Evolutionary conservation across 345 rosid species (phyloP), one percentile per base, ranked within the genome.

Genomic region (Chamaenerion angustifolium): DNA sequence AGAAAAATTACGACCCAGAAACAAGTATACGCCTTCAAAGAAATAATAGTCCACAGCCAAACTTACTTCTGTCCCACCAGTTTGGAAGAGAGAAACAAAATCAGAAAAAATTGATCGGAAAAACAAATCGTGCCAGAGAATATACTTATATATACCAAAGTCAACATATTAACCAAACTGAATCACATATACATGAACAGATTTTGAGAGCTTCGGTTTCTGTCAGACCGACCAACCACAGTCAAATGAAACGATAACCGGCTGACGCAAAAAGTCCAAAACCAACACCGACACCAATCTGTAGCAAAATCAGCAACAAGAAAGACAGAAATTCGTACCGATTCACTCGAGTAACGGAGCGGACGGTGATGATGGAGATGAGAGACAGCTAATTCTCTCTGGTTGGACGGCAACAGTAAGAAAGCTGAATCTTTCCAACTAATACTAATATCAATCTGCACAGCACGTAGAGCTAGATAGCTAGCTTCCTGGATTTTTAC

Each of bases 391-490:
- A 52, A 44, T 16, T 31, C 1, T 31, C 1, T 31, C 37, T 31
- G 43, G 46, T 51, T 55, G 43, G 27, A 12, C 31, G 55, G 45
- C 61, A 57, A 42, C 61, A 54, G 49, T 43, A 58, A 50, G 62
- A 31, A 31, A 31, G 37, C 35, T 37, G 62, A 43, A 51, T 17
- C 62, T 58, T 58, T 58, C 42, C 62, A 50, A 50, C 46, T 3
- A 31, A 10, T 40, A 31, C 8, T 31, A 31, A 31, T 48, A 9
- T 46, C 52, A 58, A 49, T 50, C 50, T 50, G 62, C 62, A 58
- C 51, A 57, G 68, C 83, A 78, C 76, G 71, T 72, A 59, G 75
- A 31, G 37, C 8, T 23, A 23, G 27, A 2, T 23, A 23, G 27
- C 27, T 31, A 31, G 37, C 37, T 31, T 31, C 37, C 37, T 31